These are phyloP conservation scores for Petunia hybrid DNA, from an alignment of 305 asterid species.

Conservation along the genomic window DNA sequence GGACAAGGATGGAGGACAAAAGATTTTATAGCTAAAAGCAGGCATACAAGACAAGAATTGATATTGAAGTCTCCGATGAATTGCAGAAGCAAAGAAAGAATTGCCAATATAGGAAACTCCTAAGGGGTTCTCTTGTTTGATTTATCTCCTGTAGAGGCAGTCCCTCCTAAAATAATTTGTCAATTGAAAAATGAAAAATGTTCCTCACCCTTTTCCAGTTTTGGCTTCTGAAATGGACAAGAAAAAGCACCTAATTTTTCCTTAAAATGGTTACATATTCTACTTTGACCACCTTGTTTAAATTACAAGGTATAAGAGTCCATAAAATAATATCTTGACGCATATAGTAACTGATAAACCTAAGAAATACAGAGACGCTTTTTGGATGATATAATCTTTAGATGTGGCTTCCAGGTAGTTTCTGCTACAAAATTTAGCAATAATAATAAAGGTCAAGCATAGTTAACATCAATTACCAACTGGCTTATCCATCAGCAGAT, in stretches of 20 bases:
- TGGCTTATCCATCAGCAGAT: conserved; percentile 12
- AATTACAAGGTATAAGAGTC: neutral
- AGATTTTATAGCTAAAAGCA: neutral
- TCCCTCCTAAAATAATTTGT: neutral
- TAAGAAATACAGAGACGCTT: neutral
- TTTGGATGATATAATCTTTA: neutral
- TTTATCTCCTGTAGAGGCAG: neutral
- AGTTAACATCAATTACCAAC: conserved; percentile 20
- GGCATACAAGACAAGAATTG: conserved; percentile 1
- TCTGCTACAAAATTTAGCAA: neutral
- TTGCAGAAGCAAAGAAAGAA: neutral
- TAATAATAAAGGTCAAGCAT: neutral
- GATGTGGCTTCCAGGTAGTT: conserved; percentile 7
- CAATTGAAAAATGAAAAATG: neutral
- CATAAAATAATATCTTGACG: conserved; percentile 4
- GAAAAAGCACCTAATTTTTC: neutral
- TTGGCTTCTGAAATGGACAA: neutral
- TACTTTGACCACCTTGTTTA: neutral
- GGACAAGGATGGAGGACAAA: neutral
- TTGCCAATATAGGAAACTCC: neutral
- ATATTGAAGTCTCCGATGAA: conserved; percentile 20
- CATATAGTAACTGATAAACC: conserved; percentile 15
- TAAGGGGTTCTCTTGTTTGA: neutral
- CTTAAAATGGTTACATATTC: neutral
- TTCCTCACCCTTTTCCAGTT: neutral